These are phyloP conservation scores for Penicillium occitanis DNA, from an alignment of 2,329 filamentous ascomycete genomes.

Conservation along the genomic window DNA sequence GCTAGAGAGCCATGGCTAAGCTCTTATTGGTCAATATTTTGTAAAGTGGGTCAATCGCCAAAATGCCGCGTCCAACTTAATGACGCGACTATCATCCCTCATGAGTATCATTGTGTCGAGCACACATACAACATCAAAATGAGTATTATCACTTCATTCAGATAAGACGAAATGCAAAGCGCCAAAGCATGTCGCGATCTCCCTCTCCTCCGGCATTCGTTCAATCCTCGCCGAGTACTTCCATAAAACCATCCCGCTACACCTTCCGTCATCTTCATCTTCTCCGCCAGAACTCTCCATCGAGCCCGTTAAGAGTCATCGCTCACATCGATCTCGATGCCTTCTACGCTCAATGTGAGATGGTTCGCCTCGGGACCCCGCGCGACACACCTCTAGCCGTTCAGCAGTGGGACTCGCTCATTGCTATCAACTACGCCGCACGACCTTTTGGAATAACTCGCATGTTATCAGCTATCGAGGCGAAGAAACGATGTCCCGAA, in stretches of 20 bases:
- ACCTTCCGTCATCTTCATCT: slow-evolving; percentile 81
- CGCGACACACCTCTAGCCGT: slow-evolving; percentile 83
- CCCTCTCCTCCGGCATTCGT: slow-evolving; percentile 66
- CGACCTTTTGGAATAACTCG: slow-evolving; percentile 75
- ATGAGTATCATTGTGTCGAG: background rate
- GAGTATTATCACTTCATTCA: background rate
- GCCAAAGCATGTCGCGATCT: slow-evolving; percentile 61
- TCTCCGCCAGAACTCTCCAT: slow-evolving; percentile 67
- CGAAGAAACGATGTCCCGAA: slow-evolving; percentile 79
- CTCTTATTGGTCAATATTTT: background rate
- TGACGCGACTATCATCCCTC: background rate
- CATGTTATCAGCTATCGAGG: slow-evolving; percentile 76
- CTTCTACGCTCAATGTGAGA: slow-evolving; percentile 97
- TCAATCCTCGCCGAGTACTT: slow-evolving; percentile 44
- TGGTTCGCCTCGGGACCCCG: slow-evolving; percentile 73
- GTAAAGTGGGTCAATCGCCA: background rate
- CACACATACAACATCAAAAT: background rate
- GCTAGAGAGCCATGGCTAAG: background rate
- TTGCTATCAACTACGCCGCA: slow-evolving; percentile 94
- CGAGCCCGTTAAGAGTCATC: slow-evolving; percentile 79
- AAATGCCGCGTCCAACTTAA: slow-evolving; percentile 1
- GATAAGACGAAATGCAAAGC: background rate
- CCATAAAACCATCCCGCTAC: slow-evolving; percentile 63
- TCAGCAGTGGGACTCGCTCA: slow-evolving; percentile 92
- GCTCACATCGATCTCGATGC: slow-evolving; percentile 95